Evolutionary conservation across 2,329 filamentous ascomycete species (phyloP).

Genomic region (Ceratocystis papillata): DNA sequence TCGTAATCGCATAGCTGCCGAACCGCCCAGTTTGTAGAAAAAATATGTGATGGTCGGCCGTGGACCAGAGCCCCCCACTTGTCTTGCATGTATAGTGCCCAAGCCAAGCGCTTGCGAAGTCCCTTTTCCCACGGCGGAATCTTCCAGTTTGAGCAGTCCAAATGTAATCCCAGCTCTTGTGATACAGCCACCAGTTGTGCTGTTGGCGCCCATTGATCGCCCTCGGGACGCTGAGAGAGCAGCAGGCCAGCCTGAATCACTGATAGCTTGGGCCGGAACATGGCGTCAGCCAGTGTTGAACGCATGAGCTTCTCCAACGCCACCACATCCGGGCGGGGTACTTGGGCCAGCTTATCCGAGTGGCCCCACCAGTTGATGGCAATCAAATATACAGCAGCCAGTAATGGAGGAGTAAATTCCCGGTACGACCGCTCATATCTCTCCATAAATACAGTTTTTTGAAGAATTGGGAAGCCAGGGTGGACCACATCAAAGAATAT

Average conservation of each 20-base stretch:
- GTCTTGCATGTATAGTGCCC: slow-evolving; percentile 91
- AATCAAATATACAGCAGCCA: slow-evolving; percentile 73
- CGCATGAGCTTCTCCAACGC: slow-evolving; percentile 64
- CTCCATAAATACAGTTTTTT: slow-evolving; percentile 69
- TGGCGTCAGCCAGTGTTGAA: slow-evolving; percentile 61
- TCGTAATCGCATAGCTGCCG: slow-evolving; percentile 52
- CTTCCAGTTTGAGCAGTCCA: slow-evolving; percentile 78
- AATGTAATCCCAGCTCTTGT: slow-evolving; percentile 78
- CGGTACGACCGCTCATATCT: slow-evolving; percentile 62
- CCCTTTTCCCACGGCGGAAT: slow-evolving; percentile 82
- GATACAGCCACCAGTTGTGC: slow-evolving; percentile 77
- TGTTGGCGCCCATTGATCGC: slow-evolving; percentile 73
- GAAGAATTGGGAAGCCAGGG: slow-evolving; percentile 69
- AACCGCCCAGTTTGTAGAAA: slow-evolving; percentile 65
- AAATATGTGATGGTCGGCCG: slow-evolving; percentile 69
- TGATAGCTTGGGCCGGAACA: slow-evolving; percentile 71
- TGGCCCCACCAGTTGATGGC: slow-evolving; percentile 83
- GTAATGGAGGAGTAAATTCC: slow-evolving; percentile 63
- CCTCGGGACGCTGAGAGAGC: slow-evolving; percentile 62
- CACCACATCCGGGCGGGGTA: slow-evolving; percentile 59
- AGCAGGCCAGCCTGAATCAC: slow-evolving; percentile 68
- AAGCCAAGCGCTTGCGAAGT: slow-evolving; percentile 71
- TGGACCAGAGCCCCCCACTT: slow-evolving; percentile 81
- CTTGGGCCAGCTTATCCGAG: slow-evolving; percentile 52
- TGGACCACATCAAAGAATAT: slow-evolving; percentile 75